Conservation (phyloP, 495 filamentous ascomycete species). For the Lasiosphaeriaceae sp. region DNA sequence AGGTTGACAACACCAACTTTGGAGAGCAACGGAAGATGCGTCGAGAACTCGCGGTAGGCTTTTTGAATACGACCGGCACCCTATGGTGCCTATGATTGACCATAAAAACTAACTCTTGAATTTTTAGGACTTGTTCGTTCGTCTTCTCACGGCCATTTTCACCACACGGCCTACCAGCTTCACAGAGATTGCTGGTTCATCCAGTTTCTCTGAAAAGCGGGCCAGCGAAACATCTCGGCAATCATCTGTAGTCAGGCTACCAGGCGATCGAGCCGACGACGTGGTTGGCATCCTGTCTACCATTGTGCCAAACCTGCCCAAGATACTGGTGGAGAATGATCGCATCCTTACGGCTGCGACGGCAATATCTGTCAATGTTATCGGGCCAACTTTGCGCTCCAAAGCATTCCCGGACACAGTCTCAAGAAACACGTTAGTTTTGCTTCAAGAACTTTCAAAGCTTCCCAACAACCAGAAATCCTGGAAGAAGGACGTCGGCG, state of each 20-base stretch:
- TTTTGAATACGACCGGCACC: not conserved
- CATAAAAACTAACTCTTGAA: constrained; percentile 21
- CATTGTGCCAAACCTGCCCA: constrained; percentile 79
- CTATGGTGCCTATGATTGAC: not conserved
- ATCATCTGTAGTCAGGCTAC: constrained; percentile 25
- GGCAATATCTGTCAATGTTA: constrained; percentile 76
- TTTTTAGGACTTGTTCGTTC: constrained; percentile 76
- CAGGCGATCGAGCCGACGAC: constrained; percentile 58
- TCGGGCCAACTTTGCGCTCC: constrained; percentile 77
- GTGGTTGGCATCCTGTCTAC: constrained; percentile 73
- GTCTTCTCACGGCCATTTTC: constrained; percentile 85
- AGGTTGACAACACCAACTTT: constrained; percentile 96
- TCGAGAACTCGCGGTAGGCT: constrained; percentile 79
- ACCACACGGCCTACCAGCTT: constrained; percentile 75
- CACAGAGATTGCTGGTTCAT: constrained; percentile 33
- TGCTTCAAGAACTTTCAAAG: constrained; percentile 73
- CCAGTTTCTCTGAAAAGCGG: constrained; percentile 26
- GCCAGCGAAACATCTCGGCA: constrained; percentile 14
- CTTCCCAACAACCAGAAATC: constrained; percentile 76
- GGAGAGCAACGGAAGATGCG: constrained; percentile 94
- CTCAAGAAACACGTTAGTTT: constrained; percentile 60
- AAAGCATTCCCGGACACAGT: constrained; percentile 88
- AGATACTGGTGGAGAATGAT: constrained; percentile 81
- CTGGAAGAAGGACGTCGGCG: constrained; percentile 89
- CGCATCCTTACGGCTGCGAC: constrained; percentile 71